Percentiles rank a stretch among this genome's conserved stretches.
Conservation (phyloP, 495 filamentous ascomycete species). For the Sphaerosporella brunnea region DNA sequence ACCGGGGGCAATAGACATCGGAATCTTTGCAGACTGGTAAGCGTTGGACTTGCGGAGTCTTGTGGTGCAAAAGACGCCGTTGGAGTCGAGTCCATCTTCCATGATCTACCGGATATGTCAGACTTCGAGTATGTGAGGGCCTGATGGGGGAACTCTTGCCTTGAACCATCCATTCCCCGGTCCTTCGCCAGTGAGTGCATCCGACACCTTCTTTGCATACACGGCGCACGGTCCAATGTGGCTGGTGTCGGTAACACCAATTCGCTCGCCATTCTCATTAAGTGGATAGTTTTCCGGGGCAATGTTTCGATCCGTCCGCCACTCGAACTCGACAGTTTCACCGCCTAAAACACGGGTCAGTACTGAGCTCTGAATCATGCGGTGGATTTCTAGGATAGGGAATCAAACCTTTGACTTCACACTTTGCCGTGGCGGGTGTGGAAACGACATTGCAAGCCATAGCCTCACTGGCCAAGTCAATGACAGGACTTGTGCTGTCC, state of each 20-base stretch:
- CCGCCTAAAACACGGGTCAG: constrained; percentile 8
- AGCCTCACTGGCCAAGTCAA: constrained; percentile 28
- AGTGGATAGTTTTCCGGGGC: constrained; percentile 14
- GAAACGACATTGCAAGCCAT: constrained; percentile 2
- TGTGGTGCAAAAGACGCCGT: constrained; percentile 47
- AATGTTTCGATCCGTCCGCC: constrained; percentile 13
- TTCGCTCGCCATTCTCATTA: constrained; percentile 13
- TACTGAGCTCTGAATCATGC: too few species aligned
- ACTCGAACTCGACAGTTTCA: constrained; percentile 19
- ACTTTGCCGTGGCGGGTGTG: background rate
- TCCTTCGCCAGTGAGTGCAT: constrained; percentile 25
- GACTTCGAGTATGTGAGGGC: background rate
- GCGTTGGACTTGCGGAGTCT: constrained; percentile 46
- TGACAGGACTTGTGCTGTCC: constrained; percentile 35
- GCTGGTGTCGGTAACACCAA: constrained; percentile 38
- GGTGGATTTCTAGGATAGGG: too few species aligned
- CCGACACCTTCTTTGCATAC: constrained; percentile 34
- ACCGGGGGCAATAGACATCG: constrained; percentile 40
- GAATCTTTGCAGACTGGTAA: constrained; percentile 40
- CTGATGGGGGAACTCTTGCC: constrained; percentile 27
- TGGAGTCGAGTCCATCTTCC: constrained; percentile 12
- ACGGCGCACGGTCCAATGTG: constrained; percentile 55
- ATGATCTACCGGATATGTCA: background rate
- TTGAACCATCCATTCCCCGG: constrained; percentile 63
- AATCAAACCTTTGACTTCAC: background rate